A percentile compares a stretch with the other conserved stretches of the same genome.
Evolutionary conservation across 352 stramenopile genomes (phyloP).

Genomic region (Globisporangium nagaii): DNA sequence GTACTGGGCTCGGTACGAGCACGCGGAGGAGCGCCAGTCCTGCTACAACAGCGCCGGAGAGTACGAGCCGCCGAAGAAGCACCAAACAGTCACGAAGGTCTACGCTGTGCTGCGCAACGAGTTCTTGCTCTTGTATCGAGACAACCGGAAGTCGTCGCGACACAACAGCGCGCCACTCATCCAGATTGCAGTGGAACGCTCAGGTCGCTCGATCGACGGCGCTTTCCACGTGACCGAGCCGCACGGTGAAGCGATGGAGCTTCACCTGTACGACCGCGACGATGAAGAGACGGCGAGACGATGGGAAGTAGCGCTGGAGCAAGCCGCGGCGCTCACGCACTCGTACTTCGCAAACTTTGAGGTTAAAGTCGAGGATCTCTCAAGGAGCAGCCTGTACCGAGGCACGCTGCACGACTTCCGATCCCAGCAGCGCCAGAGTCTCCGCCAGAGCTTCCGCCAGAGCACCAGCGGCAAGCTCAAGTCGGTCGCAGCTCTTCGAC

Average conservation of each 20-base stretch:
- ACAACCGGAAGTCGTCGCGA: slow-evolving; percentile 13
- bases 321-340: slow-evolving; percentile 50
- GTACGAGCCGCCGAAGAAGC: slow-evolving; percentile 2
- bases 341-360: slow-evolving; percentile 60
- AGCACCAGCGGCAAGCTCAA: slow-evolving; percentile 21
- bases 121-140: slow-evolving; percentile 37
- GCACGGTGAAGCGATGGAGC: slow-evolving; percentile 29
- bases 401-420: slow-evolving; percentile 52
- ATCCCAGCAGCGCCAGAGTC: slow-evolving; percentile 13
- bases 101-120: slow-evolving; percentile 37
- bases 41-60: not conserved
- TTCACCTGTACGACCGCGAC: slow-evolving; percentile 37
- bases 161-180: slow-evolving; percentile 22
- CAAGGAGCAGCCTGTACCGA: slow-evolving; percentile 59
- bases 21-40: not conserved
- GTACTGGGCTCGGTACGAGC: slow-evolving; percentile 30
- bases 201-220: slow-evolving; percentile 13
- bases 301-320: slow-evolving; percentile 52
- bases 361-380: slow-evolving; percentile 54
- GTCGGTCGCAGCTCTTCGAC: slow-evolving; percentile 21
- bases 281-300: slow-evolving; percentile 18
- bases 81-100: slow-evolving; percentile 31
- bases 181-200: slow-evolving; percentile 32
- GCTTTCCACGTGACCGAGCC: slow-evolving; percentile 32
- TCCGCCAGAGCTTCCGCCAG: slow-evolving; percentile 29